These are phyloP conservation scores for Lactuca saligna DNA, from an alignment of 129 eudicot genomes.

Conservation along the genomic window DNA sequence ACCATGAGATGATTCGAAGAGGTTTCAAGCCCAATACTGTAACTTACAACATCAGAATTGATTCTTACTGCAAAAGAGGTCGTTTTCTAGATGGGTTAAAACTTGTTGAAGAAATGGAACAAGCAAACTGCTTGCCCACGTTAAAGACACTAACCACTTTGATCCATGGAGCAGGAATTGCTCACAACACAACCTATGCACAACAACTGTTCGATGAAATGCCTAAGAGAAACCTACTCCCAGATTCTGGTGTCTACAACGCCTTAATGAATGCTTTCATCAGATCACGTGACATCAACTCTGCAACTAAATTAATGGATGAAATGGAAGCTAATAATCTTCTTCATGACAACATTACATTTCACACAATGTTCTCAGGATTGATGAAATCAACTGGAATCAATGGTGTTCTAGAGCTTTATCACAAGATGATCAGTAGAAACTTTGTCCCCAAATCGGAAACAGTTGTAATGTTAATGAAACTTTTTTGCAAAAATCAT, in stretches of 20 bases:
- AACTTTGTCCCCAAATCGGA: conserved; percentile 69
- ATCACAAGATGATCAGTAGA: conserved; percentile 46
- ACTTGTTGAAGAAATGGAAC: conserved; percentile 77
- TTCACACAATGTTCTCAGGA: conserved; percentile 67
- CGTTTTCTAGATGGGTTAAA: conserved; percentile 55
- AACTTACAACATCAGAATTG: conserved; percentile 76
- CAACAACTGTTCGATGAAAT: conserved; percentile 61
- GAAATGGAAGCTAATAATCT: conserved; percentile 66
- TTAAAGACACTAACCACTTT: conserved; percentile 68
- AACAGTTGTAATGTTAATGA: conserved; percentile 71
- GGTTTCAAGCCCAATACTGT: conserved; percentile 66
- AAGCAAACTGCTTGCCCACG: conserved; percentile 43
- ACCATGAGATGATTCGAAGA: conserved; percentile 78
- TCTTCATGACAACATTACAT: conserved; percentile 54
- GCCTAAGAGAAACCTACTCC: conserved; percentile 40
- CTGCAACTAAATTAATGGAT: conserved; percentile 56
- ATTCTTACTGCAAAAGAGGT: conserved; percentile 75
- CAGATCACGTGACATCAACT: conserved; percentile 46
- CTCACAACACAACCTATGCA: conserved; percentile 55
- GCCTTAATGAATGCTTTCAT: conserved; percentile 61
- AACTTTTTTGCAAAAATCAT: conserved; percentile 53
- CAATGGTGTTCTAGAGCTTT: conserved; percentile 47
- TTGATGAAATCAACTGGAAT: conserved; percentile 51
- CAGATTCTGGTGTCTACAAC: conserved; percentile 72
- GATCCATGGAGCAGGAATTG: conserved; percentile 91